A percentile compares a stretch with the other conserved stretches of the same genome.
These are phyloP conservation scores for Ammopiptanthus mongolicus DNA, from an alignment of 306 rosid genomes.

Conservation along the genomic window DNA sequence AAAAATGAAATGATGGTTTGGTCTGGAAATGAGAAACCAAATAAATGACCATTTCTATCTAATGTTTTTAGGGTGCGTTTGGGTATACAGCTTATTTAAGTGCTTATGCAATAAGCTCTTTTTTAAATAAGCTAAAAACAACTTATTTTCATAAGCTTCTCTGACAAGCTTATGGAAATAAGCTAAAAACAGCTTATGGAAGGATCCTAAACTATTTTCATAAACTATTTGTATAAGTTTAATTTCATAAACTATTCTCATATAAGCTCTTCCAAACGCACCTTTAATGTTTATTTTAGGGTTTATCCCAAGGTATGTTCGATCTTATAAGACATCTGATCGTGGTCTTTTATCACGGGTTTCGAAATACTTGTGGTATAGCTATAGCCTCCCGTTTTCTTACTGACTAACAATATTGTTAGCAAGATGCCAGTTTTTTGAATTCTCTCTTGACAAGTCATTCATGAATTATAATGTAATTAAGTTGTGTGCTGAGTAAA, in stretches of 20 bases:
- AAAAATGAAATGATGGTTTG: background rate
- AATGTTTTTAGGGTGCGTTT: no score
- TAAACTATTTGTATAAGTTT: no score
- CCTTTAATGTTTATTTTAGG: background rate
- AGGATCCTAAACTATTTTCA: no score
- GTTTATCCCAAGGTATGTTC: background rate
- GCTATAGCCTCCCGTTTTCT: background rate
- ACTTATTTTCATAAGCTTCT: no score
- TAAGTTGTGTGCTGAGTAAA: background rate
- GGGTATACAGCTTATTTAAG: no score
- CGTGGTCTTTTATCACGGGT: background rate
- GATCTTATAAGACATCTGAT: background rate
- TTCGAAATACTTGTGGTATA: background rate
- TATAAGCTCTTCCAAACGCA: no score
- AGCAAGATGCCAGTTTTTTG: slow-evolving; percentile 3
- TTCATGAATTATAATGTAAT: background rate
- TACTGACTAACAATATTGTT: no score
- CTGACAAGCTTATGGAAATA: no score
- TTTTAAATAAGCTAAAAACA: no score
- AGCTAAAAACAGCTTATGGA: no score
- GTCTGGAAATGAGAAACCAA: background rate
- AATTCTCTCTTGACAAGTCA: background rate
- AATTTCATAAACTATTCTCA: no score
- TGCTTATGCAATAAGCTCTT: no score
- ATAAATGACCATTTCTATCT: background rate